Conservation (phyloP, 257 asterid genomes). For the Capsicum rhomboideum region DNA sequence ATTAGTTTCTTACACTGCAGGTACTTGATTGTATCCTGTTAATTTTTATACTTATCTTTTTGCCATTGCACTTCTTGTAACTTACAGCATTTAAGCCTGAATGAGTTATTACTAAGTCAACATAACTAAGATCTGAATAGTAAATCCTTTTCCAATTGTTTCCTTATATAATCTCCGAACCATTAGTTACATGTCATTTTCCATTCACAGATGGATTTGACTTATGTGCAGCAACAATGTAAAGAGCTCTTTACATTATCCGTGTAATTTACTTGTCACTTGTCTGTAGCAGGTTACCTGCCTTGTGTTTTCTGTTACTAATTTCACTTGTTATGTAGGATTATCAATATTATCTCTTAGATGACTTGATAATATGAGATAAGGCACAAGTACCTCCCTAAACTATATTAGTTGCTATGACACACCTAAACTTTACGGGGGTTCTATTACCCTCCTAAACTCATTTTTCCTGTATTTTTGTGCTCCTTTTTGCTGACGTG, state of each 20-base stretch:
- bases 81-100: too few species aligned
- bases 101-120: too few species aligned
- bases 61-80: not conserved
- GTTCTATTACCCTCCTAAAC: too few species aligned
- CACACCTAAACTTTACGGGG: too few species aligned
- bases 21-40: not conserved
- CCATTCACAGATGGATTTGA: not conserved
- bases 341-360: too few species aligned
- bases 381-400: too few species aligned
- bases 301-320: not conserved
- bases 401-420: too few species aligned
- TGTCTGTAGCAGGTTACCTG: not conserved
- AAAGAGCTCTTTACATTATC: not conserved
- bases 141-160: not conserved
- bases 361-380: not conserved
- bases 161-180: not conserved
- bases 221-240: not conserved
- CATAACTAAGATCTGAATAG: not conserved
- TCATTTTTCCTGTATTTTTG: too few species aligned
- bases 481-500: too few species aligned
- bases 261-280: not conserved
- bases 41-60: not conserved
- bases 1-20: not conserved
- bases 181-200: not conserved
- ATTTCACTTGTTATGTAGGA: too few species aligned